Conservation (phyloP, 441 rosid genomes). For the Lepidium campestre region DNA sequence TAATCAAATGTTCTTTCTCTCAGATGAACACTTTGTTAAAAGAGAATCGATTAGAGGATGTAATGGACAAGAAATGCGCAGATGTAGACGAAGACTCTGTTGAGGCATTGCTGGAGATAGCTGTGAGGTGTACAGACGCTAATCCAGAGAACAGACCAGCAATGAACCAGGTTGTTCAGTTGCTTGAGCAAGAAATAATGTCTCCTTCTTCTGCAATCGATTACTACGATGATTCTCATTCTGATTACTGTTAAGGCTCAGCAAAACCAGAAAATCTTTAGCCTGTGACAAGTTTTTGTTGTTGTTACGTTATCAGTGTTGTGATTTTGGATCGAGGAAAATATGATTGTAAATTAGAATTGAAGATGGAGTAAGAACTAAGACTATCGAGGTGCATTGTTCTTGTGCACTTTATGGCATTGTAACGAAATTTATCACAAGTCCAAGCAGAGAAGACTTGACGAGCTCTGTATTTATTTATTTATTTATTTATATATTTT, state of each 20-base stretch:
- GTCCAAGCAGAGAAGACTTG: not conserved
- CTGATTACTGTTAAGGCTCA: constrained; percentile 52
- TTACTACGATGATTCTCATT: constrained; percentile 72
- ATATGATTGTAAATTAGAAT: constrained; percentile 9
- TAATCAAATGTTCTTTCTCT: not conserved
- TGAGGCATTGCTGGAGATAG: constrained; percentile 79
- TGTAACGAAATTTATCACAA: not conserved
- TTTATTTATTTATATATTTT: not conserved
- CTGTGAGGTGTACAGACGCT: constrained; percentile 74
- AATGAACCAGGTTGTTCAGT: constrained; percentile 81
- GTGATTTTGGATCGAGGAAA: constrained; percentile 1
- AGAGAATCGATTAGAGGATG: constrained; percentile 67
- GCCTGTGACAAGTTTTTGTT: not conserved
- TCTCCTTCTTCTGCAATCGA: constrained; percentile 77
- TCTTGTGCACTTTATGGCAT: constrained; percentile 11
- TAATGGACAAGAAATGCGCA: constrained; percentile 60
- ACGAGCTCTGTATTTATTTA: not conserved
- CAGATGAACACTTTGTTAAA: constrained; percentile 82
- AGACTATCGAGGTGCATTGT: constrained; percentile 8
- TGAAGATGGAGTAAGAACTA: constrained; percentile 12
- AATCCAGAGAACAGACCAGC: constrained; percentile 73
- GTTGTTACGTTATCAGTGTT: not conserved
- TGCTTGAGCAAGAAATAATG: constrained; percentile 89
- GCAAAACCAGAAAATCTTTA: not conserved
- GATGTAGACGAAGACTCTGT: constrained; percentile 63